Percentiles rank a stretch among this genome's conserved stretches.
Evolutionary conservation across 1,284 basidiomycete species (phyloP).

Genomic region (Peniophora sp.): DNA sequence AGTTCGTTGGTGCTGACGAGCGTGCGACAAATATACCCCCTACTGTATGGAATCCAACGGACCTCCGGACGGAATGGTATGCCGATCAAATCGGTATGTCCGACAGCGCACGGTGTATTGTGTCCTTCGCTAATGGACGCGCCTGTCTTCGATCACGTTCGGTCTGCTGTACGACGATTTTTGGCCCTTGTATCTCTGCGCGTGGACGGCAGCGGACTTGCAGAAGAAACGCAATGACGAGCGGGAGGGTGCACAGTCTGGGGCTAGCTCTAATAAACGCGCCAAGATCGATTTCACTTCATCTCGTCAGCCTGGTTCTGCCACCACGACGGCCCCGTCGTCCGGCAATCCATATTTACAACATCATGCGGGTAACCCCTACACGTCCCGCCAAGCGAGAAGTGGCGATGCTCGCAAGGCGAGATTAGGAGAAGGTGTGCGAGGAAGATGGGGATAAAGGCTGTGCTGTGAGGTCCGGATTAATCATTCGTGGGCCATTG

Average conservation of each 20-base stretch:
- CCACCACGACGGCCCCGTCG: not conserved
- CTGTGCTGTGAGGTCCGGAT: not conserved
- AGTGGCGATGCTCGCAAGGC: conserved; percentile 6
- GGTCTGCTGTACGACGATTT: not conserved
- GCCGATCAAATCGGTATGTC: conserved; percentile 62
- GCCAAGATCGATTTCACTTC: conserved; percentile 49
- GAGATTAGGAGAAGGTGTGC: conserved; percentile 7
- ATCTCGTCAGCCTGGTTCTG: conserved; percentile 4
- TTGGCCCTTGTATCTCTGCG: not conserved
- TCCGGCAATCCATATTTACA: conserved; percentile 10
- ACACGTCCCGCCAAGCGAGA: not conserved
- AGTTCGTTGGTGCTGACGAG: conserved; percentile 88
- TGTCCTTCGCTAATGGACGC: not conserved
- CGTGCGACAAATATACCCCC: conserved; percentile 71
- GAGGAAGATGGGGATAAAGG: conserved; percentile 4
- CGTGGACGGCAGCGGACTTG: conserved; percentile 19
- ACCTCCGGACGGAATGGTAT: conserved; percentile 57
- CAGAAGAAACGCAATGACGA: conserved; percentile 58
- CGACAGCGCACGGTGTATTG: not conserved
- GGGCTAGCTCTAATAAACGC: conserved; percentile 34
- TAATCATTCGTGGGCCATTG: not conserved
- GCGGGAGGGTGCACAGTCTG: conserved; percentile 36
- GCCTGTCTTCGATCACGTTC: not conserved
- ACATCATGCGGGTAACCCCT: conserved; percentile 2
- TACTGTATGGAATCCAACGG: conserved; percentile 61